Evolutionary conservation across 306 rosid species (phyloP), one percentile per base, ranked within the genome.

Genomic region (Cucurbita pepo): DNA sequence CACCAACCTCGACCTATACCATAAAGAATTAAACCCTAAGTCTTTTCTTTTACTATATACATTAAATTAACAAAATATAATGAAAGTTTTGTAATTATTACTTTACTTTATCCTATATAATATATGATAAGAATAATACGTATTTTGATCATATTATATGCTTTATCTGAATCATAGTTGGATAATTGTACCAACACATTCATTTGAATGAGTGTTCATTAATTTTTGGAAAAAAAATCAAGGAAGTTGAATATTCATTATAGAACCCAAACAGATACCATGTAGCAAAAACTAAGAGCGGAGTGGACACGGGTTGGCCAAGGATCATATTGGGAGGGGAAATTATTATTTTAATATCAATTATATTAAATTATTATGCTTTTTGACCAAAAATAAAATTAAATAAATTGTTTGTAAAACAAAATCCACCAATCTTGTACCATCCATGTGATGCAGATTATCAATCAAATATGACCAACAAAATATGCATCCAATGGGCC

Each of bases 401-500:
- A 34, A 36, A 22, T 38, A 14, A 43, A 7, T 7, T 5, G 48
- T 8, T 62, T 41, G 47, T 40, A 62, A 62, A 64, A 52, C 34
- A 41, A 43, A 64, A n/a, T 64, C 22, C 43, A 40, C 47, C 69
- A 61, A 37, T 38, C 22, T 61, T 63, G 41, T 63, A 63, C 70
- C 51, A 21, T 44, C 18, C 72, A 44, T 18, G 52, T 65, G 71
- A n/a, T 18, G 54, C 54, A 44, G 37, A 44, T 21, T 65, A 44
- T 21, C 19, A 43, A 41, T 65, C 19, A 8, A 47, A 44, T 19
- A 65, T 65, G 38, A 44, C 51, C 25, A 63, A 8, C 69, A 44
- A 65, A 65, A 19, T 66, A 58, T 43, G 72, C 56, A 12, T 66
- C 52, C 72, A 45, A 66, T 66, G 72, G 72, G 72, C 72, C 55